Conservation (phyloP, 1,139 yeast species). For the Nakaseomyces uthaithaninus region DNA sequence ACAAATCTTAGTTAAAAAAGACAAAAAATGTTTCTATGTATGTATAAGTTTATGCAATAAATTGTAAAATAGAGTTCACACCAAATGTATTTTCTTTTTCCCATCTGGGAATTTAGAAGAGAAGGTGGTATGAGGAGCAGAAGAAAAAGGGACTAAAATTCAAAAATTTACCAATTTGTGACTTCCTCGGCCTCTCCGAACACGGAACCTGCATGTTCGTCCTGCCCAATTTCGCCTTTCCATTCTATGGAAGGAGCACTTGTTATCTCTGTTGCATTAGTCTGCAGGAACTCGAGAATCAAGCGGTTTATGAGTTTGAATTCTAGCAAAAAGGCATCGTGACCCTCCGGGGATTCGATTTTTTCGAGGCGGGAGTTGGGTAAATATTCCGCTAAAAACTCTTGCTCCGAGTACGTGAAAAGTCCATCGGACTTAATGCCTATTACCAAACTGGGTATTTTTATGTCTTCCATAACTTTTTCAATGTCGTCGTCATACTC, state of each 20-base stretch:
- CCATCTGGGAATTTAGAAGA: neutral
- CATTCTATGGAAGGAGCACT: slow-evolving; percentile 33
- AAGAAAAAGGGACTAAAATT: too few relatives aligned
- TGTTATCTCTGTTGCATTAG: slow-evolving; percentile 36
- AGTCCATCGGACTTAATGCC: slow-evolving; percentile 91
- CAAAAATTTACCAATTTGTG: slow-evolving; percentile 89
- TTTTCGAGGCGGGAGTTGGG: slow-evolving; percentile 62
- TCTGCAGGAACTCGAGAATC: slow-evolving; percentile 56
- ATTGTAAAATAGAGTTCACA: too few relatives aligned
- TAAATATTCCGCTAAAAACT: slow-evolving; percentile 64
- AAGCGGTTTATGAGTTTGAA: slow-evolving; percentile 71
- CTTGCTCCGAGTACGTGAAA: slow-evolving; percentile 88
- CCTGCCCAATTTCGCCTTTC: slow-evolving; percentile 44
- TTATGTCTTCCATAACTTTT: slow-evolving; percentile 47
- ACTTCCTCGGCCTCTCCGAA: slow-evolving; percentile 94
- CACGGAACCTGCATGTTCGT: slow-evolving; percentile 61
- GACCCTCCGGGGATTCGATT: slow-evolving; percentile 93
- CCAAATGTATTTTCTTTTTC: too few relatives aligned
- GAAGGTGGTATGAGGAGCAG: slow-evolving; percentile 8
- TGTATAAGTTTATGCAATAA: neutral
- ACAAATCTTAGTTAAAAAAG: too few relatives aligned
- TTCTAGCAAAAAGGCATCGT: slow-evolving; percentile 90
- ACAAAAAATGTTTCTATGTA: neutral
- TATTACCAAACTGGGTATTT: slow-evolving; percentile 71
- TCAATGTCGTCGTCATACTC: slow-evolving; percentile 34